Conservation (phyloP, 805 yeast genomes). For the Cyberlindnera euphorbiiphila region DNA sequence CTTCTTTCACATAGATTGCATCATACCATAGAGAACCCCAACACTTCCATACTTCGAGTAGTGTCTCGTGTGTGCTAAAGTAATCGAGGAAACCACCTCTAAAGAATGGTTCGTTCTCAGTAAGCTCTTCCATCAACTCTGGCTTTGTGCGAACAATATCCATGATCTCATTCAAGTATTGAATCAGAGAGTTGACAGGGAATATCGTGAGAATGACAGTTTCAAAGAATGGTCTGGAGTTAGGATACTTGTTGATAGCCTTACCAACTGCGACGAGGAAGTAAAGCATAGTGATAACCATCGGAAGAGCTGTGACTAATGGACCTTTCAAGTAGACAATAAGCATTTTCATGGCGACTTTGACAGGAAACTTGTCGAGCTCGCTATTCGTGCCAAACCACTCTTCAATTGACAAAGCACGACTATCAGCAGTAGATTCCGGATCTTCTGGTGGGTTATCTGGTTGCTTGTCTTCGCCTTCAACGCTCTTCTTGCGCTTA, state of each 20-base stretch:
- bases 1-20: conserved; percentile 48
- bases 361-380: conserved; percentile 50
- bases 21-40: conserved; percentile 87
- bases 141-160: conserved; percentile 26
- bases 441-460: conserved; percentile 2
- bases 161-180: conserved; percentile 58
- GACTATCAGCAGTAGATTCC: conserved; percentile 3
- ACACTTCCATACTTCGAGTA: conserved; percentile 79
- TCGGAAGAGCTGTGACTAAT: conserved; percentile 60
- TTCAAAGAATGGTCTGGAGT: conserved; percentile 42
- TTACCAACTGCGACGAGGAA: conserved; percentile 63
- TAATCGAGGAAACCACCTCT: conserved; percentile 35
- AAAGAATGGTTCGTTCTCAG: conserved; percentile 10
- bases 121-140: conserved; percentile 4
- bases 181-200: conserved; percentile 67
- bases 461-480: neutral
- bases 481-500: conserved; percentile 29
- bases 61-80: conserved; percentile 55
- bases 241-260: conserved; percentile 44
- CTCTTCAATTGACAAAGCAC: conserved; percentile 19
- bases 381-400: conserved; percentile 58
- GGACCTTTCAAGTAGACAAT: conserved; percentile 70
- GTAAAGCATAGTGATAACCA: conserved; percentile 73
- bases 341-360: conserved; percentile 64
- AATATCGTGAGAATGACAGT: conserved; percentile 52